These are phyloP conservation scores for Sextonia rubra DNA, from an alignment of 164 flowering plant genomes.

Conservation along the genomic window DNA sequence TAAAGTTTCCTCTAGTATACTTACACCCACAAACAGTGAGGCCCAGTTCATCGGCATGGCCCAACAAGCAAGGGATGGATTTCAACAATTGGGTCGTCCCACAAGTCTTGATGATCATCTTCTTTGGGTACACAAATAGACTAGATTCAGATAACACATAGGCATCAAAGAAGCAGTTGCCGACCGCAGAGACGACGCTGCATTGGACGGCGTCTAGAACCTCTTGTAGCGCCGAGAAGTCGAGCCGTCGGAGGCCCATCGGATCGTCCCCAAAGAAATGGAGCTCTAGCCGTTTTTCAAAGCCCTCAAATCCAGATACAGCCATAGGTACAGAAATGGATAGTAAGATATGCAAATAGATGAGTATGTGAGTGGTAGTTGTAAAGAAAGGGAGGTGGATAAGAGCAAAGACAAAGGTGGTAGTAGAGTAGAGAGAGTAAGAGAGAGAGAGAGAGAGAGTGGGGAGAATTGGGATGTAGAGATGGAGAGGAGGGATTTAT, in stretches of 20 bases:
- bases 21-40: conserved; percentile 40
- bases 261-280: conserved; percentile 71
- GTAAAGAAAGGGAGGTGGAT: conserved; percentile 20
- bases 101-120: conserved; percentile 89
- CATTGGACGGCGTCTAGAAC: conserved; percentile 74
- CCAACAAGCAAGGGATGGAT: conserved; percentile 61
- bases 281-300: conserved; percentile 84
- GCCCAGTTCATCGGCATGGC: conserved; percentile 45
- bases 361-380: conserved; percentile 1
- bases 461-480: conserved; percentile 3
- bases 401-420: conserved; percentile 10
- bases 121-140: conserved; percentile 79
- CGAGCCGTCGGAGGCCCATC: conserved; percentile 50
- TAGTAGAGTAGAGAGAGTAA: conserved; percentile 5
- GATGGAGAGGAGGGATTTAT: conserved; percentile 7
- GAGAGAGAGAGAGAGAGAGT: conserved; percentile 16
- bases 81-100: conserved; percentile 92
- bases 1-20: conserved; percentile 88
- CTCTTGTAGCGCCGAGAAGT: conserved; percentile 38
- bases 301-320: conserved; percentile 77
- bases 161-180: conserved; percentile 63
- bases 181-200: conserved; percentile 81
- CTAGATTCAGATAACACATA: conserved; percentile 93
- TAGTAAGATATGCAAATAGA: neutral
- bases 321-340: conserved; percentile 39